Base-by-base conservation (phyloP, 78 protist species). In the Dictyostelium purpureum region DNA sequence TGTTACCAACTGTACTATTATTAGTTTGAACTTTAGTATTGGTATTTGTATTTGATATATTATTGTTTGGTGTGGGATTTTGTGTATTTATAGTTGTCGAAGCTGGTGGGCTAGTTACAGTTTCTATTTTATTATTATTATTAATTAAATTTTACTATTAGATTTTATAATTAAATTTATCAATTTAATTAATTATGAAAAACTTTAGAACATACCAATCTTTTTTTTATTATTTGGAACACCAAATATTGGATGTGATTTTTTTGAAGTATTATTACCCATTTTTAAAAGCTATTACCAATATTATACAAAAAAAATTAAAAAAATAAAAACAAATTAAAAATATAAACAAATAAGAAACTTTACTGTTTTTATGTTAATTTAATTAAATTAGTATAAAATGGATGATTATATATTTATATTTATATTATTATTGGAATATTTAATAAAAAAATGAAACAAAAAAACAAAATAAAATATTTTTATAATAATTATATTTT, bases 251-350 rank as follows among this genome's bases (percentile, higher is more conserved):
- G 67, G 28, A 21, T 38, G 16, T 37, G 38, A 16, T 71, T 71
- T 71, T 28, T 71, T 71, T 71, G 78, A 71, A n/a, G 78, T 6
- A 43, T 38, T 38, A 45, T 71, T 71, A 24, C 78, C 78, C 78
- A 71, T 71, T 43, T 42, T 71, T 11, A n/a, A n/a, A n/a, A n/a
- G n/a, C n/a, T n/a, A n/a, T n/a, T n/a, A n/a, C n/a, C n/a, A n/a
- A n/a, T n/a, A n/a, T n/a, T n/a, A n/a, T n/a, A n/a, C n/a, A n/a
- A n/a, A n/a, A n/a, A n/a, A n/a, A n/a, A n/a, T n/a, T n/a, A n/a
- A n/a, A n/a, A n/a, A n/a, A n/a, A n/a, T n/a, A n/a, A n/a, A n/a
- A n/a, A n/a, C n/a, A n/a, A n/a, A n/a, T n/a, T n/a, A n/a, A n/a
- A n/a, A n/a, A n/a, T n/a, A n/a, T n/a, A n/a, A n/a, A n/a, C n/a